phyloP scores from a whole-genome alignment of 805 yeast species.

The Candida nemodendra region DNA sequence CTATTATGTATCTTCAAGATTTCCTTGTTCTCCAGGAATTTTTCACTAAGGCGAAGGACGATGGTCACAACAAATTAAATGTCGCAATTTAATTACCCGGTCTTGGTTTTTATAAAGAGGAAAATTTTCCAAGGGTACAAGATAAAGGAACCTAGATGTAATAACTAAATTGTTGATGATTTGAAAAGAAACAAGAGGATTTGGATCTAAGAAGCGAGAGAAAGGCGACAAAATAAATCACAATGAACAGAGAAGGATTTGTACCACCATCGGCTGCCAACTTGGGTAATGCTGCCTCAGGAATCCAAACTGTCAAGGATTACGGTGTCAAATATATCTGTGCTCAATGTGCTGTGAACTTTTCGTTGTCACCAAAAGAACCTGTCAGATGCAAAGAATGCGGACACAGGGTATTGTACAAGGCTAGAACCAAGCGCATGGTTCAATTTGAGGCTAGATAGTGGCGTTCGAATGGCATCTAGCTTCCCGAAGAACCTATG shows the following conservation, averaged over 20 bases:
- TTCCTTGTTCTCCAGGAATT: too few species aligned
- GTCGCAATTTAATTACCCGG: too few species aligned
- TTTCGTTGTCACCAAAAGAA: constrained; percentile 86
- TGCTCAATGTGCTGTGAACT: constrained; percentile 91
- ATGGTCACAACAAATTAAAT: too few species aligned
- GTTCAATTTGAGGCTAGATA: constrained; percentile 82
- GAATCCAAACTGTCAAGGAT: constrained; percentile 60
- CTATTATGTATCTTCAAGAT: too few species aligned
- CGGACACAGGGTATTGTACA: constrained; percentile 96
- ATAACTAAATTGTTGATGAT: neutral
- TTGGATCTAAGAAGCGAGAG: too few species aligned
- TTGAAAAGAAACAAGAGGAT: too few species aligned
- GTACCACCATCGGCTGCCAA: constrained; percentile 74
- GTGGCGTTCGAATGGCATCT: neutral
- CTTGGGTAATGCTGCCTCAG: constrained; percentile 82
- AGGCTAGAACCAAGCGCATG: constrained; percentile 97
- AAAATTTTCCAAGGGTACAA: too few species aligned
- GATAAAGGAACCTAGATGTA: too few species aligned
- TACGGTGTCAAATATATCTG: constrained; percentile 92
- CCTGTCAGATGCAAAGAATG: constrained; percentile 98
- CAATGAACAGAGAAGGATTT: constrained; percentile 79
- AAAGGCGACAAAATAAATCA: too few species aligned
- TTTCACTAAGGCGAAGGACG: too few species aligned
- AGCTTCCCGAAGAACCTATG: too few species aligned
- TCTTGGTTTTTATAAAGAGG: too few species aligned